Evolutionary conservation across 495 filamentous ascomycete genomes (phyloP), one percentile per base, ranked within the genome.

Genomic region (Penicillium fimorum): DNA sequence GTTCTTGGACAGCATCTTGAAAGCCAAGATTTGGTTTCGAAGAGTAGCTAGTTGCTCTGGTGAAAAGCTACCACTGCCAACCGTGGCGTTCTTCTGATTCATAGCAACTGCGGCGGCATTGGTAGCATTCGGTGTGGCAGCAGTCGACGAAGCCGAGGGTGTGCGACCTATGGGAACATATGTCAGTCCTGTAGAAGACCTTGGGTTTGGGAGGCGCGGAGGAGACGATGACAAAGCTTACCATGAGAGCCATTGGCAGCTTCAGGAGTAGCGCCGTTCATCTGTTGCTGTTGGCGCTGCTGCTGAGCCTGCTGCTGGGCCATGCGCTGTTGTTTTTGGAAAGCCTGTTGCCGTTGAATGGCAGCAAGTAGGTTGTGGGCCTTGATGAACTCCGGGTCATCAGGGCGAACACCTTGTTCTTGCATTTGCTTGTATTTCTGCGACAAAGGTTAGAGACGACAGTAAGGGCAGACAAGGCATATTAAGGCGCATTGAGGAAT

Each of bases 341-440:
- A 76, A 29, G 66, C 58, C 55, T 81, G 75, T 59, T 88, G 83
- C 58, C 85, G 84, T 60, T 89, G 85, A 25, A 94, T 74, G 22
- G 77, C 77, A 13, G 77, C 61, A 18, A 96, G 80, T 29, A 92
- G 78, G 22, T 84, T 78, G 47, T 87, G 83, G 13, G 82, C 80
- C 72, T 90, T 92, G 50, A 87, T 73, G 63, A 86, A 89, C 67
- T 96, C 91, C 35, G 91, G 91, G 65, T 96, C 88, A 56, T 79
- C 85, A 53, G 82, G 79, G 15, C 84, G 79, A 17, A 92, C 84
- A 35, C 89, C 89, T 56, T 85, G 77, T 27, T 84, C 76, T 76
- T 89, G 88, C 85, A 96, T 86, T 70, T 89, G 85, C 59, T 88
- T 84, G 65, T 82, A 93, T 74, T 87, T 91, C 91, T 96, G 66